Percentiles rank a stretch among this genome's conserved stretches.
These are phyloP conservation scores for Chionographis japonica DNA, from an alignment of 106 monocot genomes.

Conservation along the genomic window DNA sequence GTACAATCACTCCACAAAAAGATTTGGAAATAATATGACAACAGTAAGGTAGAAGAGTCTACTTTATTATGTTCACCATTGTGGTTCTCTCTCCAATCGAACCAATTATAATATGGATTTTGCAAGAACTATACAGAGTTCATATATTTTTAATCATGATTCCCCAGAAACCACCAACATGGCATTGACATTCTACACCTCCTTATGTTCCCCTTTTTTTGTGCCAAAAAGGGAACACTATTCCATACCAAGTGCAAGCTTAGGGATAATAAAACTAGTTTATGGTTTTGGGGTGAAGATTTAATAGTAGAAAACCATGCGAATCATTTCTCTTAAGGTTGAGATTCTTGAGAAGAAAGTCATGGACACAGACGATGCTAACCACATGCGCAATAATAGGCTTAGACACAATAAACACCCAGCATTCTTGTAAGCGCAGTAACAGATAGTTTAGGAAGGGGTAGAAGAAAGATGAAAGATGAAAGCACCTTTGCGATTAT, in stretches of 20 bases:
- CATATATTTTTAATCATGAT: neutral
- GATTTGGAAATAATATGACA: slow-evolving; percentile 2
- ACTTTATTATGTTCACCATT: slow-evolving; percentile 11
- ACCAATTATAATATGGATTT: slow-evolving; percentile 21
- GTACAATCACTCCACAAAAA: slow-evolving; percentile 1
- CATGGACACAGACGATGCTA: neutral
- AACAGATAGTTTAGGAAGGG: neutral
- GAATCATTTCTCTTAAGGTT: slow-evolving; percentile 13
- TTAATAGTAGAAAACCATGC: slow-evolving; percentile 21
- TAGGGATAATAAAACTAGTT: slow-evolving; percentile 8
- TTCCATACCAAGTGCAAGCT: slow-evolving; percentile 3
- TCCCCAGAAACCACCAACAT: neutral
- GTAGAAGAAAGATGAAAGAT: too few relatives aligned
- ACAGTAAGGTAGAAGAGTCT: slow-evolving; percentile 4
- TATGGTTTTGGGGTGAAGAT: slow-evolving; percentile 16
- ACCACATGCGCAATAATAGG: neutral
- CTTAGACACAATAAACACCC: neutral
- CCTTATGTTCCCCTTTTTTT: slow-evolving; percentile 1
- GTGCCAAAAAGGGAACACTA: slow-evolving; percentile 4
- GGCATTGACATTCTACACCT: slow-evolving; percentile 13
- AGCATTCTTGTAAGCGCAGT: neutral
- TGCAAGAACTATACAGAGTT: slow-evolving; percentile 2
- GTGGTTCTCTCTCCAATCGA: slow-evolving; percentile 10
- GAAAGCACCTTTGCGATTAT: too few relatives aligned
- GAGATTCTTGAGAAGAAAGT: slow-evolving; percentile 32